These are phyloP conservation scores for Chaetomium sp. DNA, from an alignment of 2,329 filamentous ascomycete species.

Conservation along the genomic window DNA sequence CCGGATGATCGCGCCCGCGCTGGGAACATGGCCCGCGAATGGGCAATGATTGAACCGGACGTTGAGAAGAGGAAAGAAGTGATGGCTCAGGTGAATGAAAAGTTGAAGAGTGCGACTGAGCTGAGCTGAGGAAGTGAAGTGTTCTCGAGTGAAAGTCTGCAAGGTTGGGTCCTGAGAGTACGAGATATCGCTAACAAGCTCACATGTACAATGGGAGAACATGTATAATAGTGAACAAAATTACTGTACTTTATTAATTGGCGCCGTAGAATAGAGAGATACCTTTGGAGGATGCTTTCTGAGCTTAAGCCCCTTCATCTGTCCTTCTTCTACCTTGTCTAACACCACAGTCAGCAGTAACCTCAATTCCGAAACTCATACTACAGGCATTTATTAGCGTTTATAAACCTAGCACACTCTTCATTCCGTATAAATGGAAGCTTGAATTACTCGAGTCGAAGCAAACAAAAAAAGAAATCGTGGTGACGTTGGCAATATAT, in stretches of 20 bases:
- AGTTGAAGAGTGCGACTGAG: background rate
- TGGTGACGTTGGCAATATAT: background rate
- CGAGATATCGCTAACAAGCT: background rate
- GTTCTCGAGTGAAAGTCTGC: background rate
- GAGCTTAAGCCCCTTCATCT: background rate
- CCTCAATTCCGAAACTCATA: background rate
- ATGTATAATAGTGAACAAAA: background rate
- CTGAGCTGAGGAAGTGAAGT: background rate
- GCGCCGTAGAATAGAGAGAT: background rate
- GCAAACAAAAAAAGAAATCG: background rate
- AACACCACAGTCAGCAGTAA: background rate
- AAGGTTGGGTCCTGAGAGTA: background rate
- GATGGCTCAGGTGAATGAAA: constrained; percentile 1
- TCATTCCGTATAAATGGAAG: background rate
- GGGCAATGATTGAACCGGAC: constrained; percentile 8
- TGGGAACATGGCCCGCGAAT: constrained; percentile 6
- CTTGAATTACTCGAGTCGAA: background rate
- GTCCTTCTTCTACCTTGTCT: background rate
- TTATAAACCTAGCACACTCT: background rate
- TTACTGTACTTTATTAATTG: no score
- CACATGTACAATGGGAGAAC: background rate
- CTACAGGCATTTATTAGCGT: background rate
- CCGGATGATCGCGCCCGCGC: background rate
- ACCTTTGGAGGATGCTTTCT: background rate
- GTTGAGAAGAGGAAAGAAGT: background rate